Evolutionary conservation across 495 filamentous ascomycete species (phyloP).

Genomic region (Xylaria cubensis): DNA sequence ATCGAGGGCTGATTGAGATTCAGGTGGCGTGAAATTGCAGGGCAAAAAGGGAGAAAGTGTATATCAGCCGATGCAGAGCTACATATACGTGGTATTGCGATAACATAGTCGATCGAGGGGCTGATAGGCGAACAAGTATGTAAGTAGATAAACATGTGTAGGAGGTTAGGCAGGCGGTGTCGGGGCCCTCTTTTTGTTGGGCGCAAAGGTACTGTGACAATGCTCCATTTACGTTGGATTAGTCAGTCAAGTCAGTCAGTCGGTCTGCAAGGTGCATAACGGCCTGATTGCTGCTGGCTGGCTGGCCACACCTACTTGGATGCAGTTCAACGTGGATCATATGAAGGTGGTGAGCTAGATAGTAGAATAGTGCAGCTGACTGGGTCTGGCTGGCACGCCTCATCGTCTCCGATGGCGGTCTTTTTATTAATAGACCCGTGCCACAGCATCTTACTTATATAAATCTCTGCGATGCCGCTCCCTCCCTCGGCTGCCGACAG

Average conservation of each 20-base stretch:
- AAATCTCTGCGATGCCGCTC: slow-evolving; percentile 13
- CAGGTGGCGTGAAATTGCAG: slow-evolving; percentile 5
- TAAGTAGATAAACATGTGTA: slow-evolving; percentile 10
- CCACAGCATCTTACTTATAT: slow-evolving; percentile 18
- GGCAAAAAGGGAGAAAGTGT: slow-evolving; percentile 4
- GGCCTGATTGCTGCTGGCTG: slow-evolving; percentile 9
- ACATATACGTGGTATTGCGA: too few relatives aligned
- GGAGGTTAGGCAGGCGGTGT: slow-evolving; percentile 16
- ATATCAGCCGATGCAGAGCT: neutral
- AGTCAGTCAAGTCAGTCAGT: slow-evolving; percentile 7
- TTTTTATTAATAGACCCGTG: slow-evolving; percentile 23
- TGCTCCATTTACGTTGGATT: neutral
- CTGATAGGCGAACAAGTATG: neutral
- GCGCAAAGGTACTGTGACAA: slow-evolving; percentile 15
- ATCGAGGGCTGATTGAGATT: neutral
- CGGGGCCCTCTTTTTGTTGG: slow-evolving; percentile 16
- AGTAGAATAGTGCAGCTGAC: slow-evolving; percentile 10
- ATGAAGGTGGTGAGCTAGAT: slow-evolving; percentile 17
- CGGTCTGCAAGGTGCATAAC: slow-evolving; percentile 8
- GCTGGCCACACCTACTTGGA: slow-evolving; percentile 2
- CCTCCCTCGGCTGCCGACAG: slow-evolving; percentile 2
- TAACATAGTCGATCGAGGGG: neutral
- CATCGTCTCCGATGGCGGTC: slow-evolving; percentile 23
- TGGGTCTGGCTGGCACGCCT: slow-evolving; percentile 22
- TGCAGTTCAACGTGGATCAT: neutral